phyloP scores from a whole-genome alignment of 495 filamentous ascomycete species.

The Neurospora sp. region DNA sequence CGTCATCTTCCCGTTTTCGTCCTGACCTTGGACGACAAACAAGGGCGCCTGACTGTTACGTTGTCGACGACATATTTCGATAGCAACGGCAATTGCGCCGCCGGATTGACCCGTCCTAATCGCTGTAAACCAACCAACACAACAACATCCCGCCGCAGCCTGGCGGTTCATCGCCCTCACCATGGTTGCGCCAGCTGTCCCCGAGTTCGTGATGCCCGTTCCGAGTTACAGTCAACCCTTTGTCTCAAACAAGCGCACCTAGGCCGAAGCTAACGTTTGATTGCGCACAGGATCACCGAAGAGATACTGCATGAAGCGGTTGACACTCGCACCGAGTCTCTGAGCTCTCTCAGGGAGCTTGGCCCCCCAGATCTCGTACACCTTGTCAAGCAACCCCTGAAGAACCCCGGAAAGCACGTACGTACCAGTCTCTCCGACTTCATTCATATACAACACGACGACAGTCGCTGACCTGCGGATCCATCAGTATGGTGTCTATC shows the following conservation, averaged over 20 bases:
- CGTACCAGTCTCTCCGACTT: conserved; percentile 9
- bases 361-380: conserved; percentile 94
- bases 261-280: conserved; percentile 12
- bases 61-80: not conserved
- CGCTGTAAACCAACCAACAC: not conserved
- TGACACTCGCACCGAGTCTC: conserved; percentile 78
- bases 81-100: not conserved
- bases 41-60: not conserved
- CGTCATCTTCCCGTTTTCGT: not conserved
- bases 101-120: not conserved
- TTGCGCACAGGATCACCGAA: conserved; percentile 64
- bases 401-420: conserved; percentile 56
- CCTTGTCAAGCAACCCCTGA: conserved; percentile 74
- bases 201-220: conserved; percentile 56
- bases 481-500: conserved; percentile 76
- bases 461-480: conserved; percentile 10
- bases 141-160: not conserved
- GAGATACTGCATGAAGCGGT: conserved; percentile 81
- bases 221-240: not conserved
- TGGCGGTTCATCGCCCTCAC: conserved; percentile 21
- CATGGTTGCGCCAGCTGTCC: conserved; percentile 84
- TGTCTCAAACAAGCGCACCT: not conserved
- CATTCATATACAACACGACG: not conserved
- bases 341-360: conserved; percentile 77
- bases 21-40: not conserved